Evolutionary conservation across 352 stramenopile species (phyloP).

Genomic region (Globisporangium emineosum): DNA sequence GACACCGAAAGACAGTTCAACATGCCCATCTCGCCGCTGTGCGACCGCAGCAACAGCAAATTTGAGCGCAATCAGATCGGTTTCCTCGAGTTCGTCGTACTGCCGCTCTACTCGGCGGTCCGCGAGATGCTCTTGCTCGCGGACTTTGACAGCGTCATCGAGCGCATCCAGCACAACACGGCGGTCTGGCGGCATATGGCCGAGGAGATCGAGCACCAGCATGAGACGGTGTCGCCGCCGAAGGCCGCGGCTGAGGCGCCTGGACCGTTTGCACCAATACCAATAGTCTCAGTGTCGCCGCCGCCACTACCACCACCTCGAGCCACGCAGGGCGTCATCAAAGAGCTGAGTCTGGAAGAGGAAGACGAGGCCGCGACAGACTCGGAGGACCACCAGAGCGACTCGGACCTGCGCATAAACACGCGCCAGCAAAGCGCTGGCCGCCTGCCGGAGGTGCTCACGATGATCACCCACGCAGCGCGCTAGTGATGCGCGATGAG

Average conservation of each 20-base stretch:
- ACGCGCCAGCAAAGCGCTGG: background rate
- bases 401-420: background rate
- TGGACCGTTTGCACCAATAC: background rate
- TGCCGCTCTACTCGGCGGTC: slow-evolving; percentile 56
- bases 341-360: slow-evolving; percentile 1
- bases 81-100: slow-evolving; percentile 72
- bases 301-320: background rate
- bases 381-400: background rate
- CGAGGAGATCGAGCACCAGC: slow-evolving; percentile 12
- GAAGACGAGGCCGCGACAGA: slow-evolving; percentile 5
- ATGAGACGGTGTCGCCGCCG: background rate
- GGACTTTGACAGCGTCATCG: slow-evolving; percentile 45
- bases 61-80: slow-evolving; percentile 73
- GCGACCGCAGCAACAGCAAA: slow-evolving; percentile 42
- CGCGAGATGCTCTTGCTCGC: slow-evolving; percentile 43
- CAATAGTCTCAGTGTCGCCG: background rate
- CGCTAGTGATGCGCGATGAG: no score
- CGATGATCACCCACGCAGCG: background rate
- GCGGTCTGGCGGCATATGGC: slow-evolving; percentile 36
- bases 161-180: slow-evolving; percentile 45
- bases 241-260: background rate
- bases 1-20: slow-evolving; percentile 57
- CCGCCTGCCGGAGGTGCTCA: slow-evolving; percentile 2
- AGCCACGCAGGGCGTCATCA: background rate
- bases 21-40: slow-evolving; percentile 60